Base-by-base conservation (phyloP, 2,329 filamentous ascomycete species). In the Aspergillus puulaauensis region DNA sequence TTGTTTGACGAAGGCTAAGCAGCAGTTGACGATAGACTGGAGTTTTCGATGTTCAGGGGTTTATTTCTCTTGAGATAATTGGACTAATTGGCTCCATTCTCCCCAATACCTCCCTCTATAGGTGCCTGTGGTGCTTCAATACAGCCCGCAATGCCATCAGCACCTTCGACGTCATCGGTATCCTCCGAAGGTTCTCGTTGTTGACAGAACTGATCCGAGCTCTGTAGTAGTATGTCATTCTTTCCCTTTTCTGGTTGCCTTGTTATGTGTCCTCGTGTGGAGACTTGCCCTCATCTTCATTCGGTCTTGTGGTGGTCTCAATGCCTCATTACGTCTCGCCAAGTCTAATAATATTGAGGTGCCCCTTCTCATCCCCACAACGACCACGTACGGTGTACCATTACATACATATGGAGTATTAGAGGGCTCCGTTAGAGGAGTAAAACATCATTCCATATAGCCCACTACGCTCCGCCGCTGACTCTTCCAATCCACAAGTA, bases 101-200 rank as follows among this genome's bases (percentile, higher is more conserved):
- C 11, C 17, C 19, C 17, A 19, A 21, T 21, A 17, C 19, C 19
- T 43, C 17, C 14, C 35, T n/a, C 4, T 37, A 37, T 37, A 7
- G 35, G 35, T 37, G 14, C 35, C 35, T 37, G 35, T 37, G 15
- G 35, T 37, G 14, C 35, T 37, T 14, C 4, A 14, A 9, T n/a
- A n/a, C 14, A 14, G 14, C 35, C 5, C 15, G 35, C 35, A n/a
- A n/a, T 37, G 35, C 35, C 35, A 37, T 15, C 35, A 14, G 35
- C 35, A 37, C 35, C 59, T 50, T 40, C 61, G 58, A 66, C 61
- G 65, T 64, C 66, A 68, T 69, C 53, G 57, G 56, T 59, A 33
- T 50, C 46, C 47, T 59, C 54, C 58, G 44, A 57, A 47, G 23
- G n/a, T 52, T 41, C 44, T 47, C 52, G 44, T 37, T 40, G 33